Base-by-base conservation (phyloP, 1,139 yeast species). In the Maudiozyma humilis region DNA sequence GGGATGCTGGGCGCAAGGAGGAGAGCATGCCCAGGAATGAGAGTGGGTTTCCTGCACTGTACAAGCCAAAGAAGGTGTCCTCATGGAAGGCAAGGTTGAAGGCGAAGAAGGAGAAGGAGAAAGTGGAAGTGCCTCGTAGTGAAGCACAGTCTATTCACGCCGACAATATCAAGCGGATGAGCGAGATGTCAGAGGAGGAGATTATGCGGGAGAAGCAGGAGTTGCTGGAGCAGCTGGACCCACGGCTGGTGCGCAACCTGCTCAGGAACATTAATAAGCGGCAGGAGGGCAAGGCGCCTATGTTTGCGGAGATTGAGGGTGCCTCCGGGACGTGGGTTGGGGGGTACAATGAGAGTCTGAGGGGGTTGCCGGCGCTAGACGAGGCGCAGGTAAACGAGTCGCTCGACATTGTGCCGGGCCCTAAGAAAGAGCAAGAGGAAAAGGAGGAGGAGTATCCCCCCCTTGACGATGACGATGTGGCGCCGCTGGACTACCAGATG, bases 131-230 rank as follows among this genome's bases (percentile, higher is more conserved):
- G 14, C 10, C 7, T 12, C 3, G 19, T 7, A 31, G 31, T 0
- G 95, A 86, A 54, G 76, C 81, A 1, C 89, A 82, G 53, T 73
- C 75, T 56, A 85, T 89, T 31, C 91, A 86, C 60, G 62, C 73
- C 45, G 96, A 89, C 56, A 89, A 89, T 61, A 60, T 83, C 51
- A 76, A 78, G 36, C 69, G 72, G 41, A 62, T 91, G 46, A 66
- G 79, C 19, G 60, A 65, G 14, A 82, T 89, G 93, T 68, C 82
- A 2, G 71, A 70, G 2, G 81, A 74, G 19, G 89, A 89, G 55
- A 75, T 86, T 27, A 70, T 72, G 25, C 64, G 68, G 37, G 94
- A 86, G 54, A 71, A 77, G 50, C 75, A 76, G 50, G 95, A 86
- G 54, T 64, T 91, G 34, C 52, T 86, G 45, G 73, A 73, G 13